A percentile compares a stretch with the other conserved stretches of the same genome.
These are phyloP conservation scores for Fraxinus americana DNA, from an alignment of 257 asterid species.

Conservation along the genomic window DNA sequence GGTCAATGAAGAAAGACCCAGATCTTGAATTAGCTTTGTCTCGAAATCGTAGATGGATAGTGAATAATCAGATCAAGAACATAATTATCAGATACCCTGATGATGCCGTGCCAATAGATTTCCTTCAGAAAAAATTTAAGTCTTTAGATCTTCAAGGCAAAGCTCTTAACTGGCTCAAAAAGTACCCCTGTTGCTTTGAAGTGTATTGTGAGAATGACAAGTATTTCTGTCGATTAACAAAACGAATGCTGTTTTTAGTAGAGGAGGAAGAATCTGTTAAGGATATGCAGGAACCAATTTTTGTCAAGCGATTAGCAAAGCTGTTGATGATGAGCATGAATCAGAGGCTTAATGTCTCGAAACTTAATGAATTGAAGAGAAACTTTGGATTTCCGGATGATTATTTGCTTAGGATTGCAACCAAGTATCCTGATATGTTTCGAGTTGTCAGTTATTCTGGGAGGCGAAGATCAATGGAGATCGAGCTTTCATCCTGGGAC, in stretches of 20 bases:
- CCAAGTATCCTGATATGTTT: conserved; percentile 75
- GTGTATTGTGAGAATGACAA: conserved; percentile 60
- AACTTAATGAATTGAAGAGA: conserved; percentile 69
- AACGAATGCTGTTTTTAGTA: conserved; percentile 63
- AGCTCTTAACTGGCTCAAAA: conserved; percentile 85
- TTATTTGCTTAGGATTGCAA: conserved; percentile 74
- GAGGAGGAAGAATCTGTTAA: conserved; percentile 86
- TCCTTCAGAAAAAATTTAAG: conserved; percentile 81
- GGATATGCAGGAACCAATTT: conserved; percentile 64
- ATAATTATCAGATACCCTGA: conserved; percentile 68
- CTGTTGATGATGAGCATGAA: conserved; percentile 82
- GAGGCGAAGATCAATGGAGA: conserved; percentile 79
- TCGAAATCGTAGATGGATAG: conserved; percentile 87
- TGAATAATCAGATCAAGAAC: conserved; percentile 85
- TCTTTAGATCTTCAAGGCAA: conserved; percentile 83
- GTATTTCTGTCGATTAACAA: conserved; percentile 64
- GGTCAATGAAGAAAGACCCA: conserved; percentile 97
- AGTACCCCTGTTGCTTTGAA: conserved; percentile 89
- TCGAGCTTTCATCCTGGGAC: conserved; percentile 69
- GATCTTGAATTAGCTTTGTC: conserved; percentile 80
- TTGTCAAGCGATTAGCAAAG: conserved; percentile 71
- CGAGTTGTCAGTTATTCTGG: conserved; percentile 64
- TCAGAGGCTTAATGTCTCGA: conserved; percentile 67
- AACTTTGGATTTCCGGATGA: conserved; percentile 88
- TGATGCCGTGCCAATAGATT: conserved; percentile 55